Percentiles rank a stretch among this genome's conserved stretches.
These are phyloP conservation scores for Trichomonas tenax DNA, from an alignment of 208 protist species.

Conservation along the genomic window DNA sequence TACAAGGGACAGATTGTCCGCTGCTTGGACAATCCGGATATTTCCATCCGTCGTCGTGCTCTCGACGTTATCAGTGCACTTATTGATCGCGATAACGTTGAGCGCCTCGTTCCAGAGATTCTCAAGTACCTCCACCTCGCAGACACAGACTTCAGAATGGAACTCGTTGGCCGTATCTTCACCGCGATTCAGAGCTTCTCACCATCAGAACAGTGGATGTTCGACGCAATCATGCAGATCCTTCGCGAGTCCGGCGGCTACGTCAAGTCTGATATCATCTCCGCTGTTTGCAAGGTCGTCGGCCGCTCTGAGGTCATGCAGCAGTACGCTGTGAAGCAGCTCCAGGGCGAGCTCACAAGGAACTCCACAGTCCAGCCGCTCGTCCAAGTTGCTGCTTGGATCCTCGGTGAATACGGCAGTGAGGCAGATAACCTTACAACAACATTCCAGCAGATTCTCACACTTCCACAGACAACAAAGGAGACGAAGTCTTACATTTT, in stretches of 20 bases:
- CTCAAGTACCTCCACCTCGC: not conserved
- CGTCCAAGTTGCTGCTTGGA: not conserved
- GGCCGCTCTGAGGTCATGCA: not conserved
- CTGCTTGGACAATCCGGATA: not conserved
- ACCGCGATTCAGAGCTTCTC: not conserved
- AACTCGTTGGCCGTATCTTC: not conserved
- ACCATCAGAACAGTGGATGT: not conserved
- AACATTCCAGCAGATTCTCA: not conserved
- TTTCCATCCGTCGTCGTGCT: not conserved
- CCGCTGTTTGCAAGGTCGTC: not conserved
- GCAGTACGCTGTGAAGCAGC: not conserved
- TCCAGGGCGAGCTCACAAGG: not conserved
- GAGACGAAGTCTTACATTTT: not conserved
- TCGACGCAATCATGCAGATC: conserved; percentile 1
- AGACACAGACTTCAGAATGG: not conserved
- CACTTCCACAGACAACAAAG: not conserved
- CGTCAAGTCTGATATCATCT: not conserved
- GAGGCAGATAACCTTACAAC: not conserved
- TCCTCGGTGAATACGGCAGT: not conserved
- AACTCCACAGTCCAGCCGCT: not conserved
- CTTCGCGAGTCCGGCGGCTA: not conserved
- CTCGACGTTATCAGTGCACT: not conserved
- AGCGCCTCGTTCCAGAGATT: not conserved
- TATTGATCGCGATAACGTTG: not conserved
- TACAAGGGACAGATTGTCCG: conserved; percentile 7